Conservation (phyloP, 352 stramenopile species). For the Globisporangium nodosum region DNA sequence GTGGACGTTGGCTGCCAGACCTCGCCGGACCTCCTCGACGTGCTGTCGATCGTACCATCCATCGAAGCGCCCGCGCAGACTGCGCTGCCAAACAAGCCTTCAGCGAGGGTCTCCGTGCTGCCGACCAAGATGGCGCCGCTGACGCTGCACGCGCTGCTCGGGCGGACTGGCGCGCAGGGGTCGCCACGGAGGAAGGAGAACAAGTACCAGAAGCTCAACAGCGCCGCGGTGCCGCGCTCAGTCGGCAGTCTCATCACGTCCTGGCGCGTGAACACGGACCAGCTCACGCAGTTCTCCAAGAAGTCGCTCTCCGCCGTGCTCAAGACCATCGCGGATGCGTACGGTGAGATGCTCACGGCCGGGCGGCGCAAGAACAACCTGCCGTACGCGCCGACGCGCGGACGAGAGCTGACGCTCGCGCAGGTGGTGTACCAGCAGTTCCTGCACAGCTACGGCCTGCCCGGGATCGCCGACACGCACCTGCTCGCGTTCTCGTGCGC, state of each 20-base stretch:
- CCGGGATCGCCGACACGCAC: conserved; percentile 76
- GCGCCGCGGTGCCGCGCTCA: conserved; percentile 44
- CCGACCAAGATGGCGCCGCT: conserved; percentile 26
- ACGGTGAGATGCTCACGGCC: conserved; percentile 64
- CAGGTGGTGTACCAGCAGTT: conserved; percentile 82
- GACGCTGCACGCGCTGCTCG: conserved; percentile 51
- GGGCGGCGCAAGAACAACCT: conserved; percentile 31
- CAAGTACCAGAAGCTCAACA: conserved; percentile 77
- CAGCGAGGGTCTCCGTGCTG: conserved; percentile 3
- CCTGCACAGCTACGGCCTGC: conserved; percentile 72
- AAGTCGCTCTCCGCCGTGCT: conserved; percentile 64
- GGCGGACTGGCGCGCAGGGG: conserved; percentile 11
- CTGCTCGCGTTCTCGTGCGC: conserved; percentile 68
- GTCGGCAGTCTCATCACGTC: conserved; percentile 69
- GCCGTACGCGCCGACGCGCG: conserved; percentile 11
- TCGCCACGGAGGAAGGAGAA: conserved; percentile 36
- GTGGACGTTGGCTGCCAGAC: conserved; percentile 54
- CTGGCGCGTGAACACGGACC: conserved; percentile 79
- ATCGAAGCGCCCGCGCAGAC: not conserved
- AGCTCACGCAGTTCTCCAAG: conserved; percentile 73
- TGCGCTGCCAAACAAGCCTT: not conserved
- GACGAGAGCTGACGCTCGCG: conserved; percentile 41
- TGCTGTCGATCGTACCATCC: not conserved
- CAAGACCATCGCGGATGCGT: conserved; percentile 65
- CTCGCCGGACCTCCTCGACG: conserved; percentile 14